Evolutionary conservation across 2,329 filamentous ascomycete genomes (phyloP).

Genomic region (Phoma herbarum): DNA sequence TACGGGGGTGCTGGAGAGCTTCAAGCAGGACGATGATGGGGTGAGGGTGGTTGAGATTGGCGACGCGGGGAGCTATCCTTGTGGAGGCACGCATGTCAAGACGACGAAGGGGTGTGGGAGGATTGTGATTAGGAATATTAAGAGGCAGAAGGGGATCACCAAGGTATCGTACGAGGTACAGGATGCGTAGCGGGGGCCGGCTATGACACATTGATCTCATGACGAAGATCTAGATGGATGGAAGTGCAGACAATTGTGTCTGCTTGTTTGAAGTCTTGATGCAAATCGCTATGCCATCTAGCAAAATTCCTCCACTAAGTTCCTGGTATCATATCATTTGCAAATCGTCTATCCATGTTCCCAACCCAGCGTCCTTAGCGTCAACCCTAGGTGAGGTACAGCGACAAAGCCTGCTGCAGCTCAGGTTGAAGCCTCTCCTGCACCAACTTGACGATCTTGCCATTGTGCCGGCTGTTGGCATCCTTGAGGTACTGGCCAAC

Average conservation of each 20-base stretch:
- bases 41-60: constrained; percentile 73
- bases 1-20: constrained; percentile 51
- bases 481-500: constrained; percentile 81
- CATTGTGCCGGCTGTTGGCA: constrained; percentile 76
- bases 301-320: constrained; percentile 20
- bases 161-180: constrained; percentile 61
- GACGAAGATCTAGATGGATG: background rate
- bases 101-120: constrained; percentile 67
- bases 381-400: constrained; percentile 33
- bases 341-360: constrained; percentile 6
- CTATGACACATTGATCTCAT: background rate
- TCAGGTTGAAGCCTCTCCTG: constrained; percentile 68
- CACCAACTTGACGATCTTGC: constrained; percentile 75
- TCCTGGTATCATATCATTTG: constrained; percentile 23
- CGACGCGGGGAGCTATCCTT: constrained; percentile 75
- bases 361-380: background rate
- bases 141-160: constrained; percentile 69
- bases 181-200: constrained; percentile 24
- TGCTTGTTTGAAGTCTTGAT: constrained; percentile 4
- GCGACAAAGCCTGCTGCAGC: constrained; percentile 51
- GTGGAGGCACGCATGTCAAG: constrained; percentile 77
- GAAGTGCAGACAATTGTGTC: background rate
- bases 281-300: constrained; percentile 18
- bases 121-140: constrained; percentile 72
- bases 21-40: constrained; percentile 45